phyloP scores from a whole-genome alignment of 306 rosid species.

The Inga laurina region DNA sequence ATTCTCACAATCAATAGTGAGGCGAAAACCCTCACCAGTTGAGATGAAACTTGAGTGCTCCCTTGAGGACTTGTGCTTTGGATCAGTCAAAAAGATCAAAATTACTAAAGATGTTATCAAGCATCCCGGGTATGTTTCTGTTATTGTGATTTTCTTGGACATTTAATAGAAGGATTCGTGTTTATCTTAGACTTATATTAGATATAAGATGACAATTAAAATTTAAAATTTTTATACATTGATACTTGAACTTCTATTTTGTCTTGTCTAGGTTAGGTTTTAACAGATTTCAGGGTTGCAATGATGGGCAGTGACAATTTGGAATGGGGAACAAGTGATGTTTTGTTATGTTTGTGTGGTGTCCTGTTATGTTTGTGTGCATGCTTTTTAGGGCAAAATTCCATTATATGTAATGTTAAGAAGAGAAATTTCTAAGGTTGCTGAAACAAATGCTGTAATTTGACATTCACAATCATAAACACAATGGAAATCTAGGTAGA shows the following conservation, averaged over 20 bases:
- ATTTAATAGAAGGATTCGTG: too few relatives aligned
- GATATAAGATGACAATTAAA: background rate
- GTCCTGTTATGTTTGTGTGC: background rate
- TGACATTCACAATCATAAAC: background rate
- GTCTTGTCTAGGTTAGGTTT: background rate
- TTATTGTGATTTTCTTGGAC: background rate
- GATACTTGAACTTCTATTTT: background rate
- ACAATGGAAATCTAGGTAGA: background rate
- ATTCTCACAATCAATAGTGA: slow-evolving; percentile 68
- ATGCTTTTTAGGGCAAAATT: background rate
- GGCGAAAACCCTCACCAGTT: slow-evolving; percentile 63
- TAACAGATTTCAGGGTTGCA: background rate
- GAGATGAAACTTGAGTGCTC: slow-evolving; percentile 69
- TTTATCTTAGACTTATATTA: background rate
- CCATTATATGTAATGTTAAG: background rate
- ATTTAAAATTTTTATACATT: background rate
- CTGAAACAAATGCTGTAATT: background rate
- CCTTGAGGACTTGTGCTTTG: slow-evolving; percentile 75
- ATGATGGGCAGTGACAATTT: background rate
- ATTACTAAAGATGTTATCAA: slow-evolving; percentile 66
- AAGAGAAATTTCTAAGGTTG: background rate
- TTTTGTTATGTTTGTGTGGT: too few relatives aligned
- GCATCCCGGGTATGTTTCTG: slow-evolving; percentile 62
- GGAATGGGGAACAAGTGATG: background rate
- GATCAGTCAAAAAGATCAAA: slow-evolving; percentile 71